A percentile compares a stretch with the other conserved stretches of the same genome.
These are phyloP conservation scores for Vaccinium corymbosum DNA, from an alignment of 148 eudicot species.

Conservation along the genomic window DNA sequence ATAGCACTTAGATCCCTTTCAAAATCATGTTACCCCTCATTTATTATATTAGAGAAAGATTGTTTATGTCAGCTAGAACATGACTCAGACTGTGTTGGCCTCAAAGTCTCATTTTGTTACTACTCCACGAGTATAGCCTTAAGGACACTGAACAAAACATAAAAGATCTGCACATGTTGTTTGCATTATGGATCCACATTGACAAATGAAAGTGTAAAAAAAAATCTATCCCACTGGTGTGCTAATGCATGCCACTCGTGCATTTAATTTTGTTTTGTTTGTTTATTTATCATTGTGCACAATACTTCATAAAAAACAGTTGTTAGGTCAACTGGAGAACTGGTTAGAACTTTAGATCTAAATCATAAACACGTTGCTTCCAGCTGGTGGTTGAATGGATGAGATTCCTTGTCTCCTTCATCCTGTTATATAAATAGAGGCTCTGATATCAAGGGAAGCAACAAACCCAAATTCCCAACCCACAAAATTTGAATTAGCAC, in stretches of 20 bases:
- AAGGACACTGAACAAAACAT: background rate
- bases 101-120: background rate
- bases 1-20: background rate
- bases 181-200: background rate
- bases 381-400: background rate
- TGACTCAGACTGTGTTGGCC: background rate
- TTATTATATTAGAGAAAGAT: background rate
- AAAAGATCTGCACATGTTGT: background rate
- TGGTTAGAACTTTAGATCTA: background rate
- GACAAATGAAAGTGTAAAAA: background rate
- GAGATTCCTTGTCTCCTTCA: constrained; percentile 7
- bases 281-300: background rate
- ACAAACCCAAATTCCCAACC: background rate
- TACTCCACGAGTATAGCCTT: background rate
- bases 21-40: background rate
- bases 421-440: background rate
- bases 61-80: background rate
- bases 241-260: background rate
- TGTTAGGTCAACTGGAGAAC: background rate
- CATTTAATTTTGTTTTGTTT: background rate
- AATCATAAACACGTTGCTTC: background rate
- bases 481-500: background rate
- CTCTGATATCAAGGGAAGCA: background rate
- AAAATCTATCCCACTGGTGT: background rate
- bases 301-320: background rate